phyloP scores from a whole-genome alignment of 2,329 filamentous ascomycete genomes.

The Aspergillus piperis region DNA sequence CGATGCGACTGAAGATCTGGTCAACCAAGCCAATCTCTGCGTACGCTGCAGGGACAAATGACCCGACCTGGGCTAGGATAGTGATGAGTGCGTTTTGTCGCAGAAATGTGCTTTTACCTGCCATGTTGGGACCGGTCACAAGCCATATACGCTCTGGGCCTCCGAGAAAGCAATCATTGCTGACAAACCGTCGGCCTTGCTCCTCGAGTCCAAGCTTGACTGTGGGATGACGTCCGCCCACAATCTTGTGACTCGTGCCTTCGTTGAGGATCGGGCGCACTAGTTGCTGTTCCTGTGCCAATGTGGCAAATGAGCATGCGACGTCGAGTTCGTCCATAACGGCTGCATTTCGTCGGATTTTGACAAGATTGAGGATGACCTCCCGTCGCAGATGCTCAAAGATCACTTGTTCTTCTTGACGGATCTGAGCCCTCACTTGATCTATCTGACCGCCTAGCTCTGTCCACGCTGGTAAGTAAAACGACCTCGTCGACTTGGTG shows the following conservation, averaged over 20 bases:
- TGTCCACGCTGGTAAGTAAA: constrained; percentile 84
- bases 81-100: constrained; percentile 94
- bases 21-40: constrained; percentile 91
- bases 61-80: constrained; percentile 88
- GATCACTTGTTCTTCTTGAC: constrained; percentile 79
- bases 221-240: constrained; percentile 87
- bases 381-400: constrained; percentile 72
- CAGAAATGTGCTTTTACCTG: constrained; percentile 92
- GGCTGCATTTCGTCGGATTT: constrained; percentile 83
- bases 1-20: constrained; percentile 89
- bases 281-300: constrained; percentile 74
- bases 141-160: constrained; percentile 69
- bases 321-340: constrained; percentile 94
- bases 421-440: constrained; percentile 73
- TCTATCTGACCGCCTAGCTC: constrained; percentile 77
- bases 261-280: constrained; percentile 72
- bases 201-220: constrained; percentile 80
- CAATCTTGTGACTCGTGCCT: constrained; percentile 68
- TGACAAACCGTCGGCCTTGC: constrained; percentile 77
- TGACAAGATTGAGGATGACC: constrained; percentile 80
- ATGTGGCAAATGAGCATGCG: constrained; percentile 76
- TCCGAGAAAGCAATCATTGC: constrained; percentile 85
- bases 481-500: constrained; percentile 80
- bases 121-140: constrained; percentile 92
- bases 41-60: constrained; percentile 85